Evolutionary conservation across 768 basidiomycete genomes (phyloP).

Genomic region (Coprinellus micaceus): DNA sequence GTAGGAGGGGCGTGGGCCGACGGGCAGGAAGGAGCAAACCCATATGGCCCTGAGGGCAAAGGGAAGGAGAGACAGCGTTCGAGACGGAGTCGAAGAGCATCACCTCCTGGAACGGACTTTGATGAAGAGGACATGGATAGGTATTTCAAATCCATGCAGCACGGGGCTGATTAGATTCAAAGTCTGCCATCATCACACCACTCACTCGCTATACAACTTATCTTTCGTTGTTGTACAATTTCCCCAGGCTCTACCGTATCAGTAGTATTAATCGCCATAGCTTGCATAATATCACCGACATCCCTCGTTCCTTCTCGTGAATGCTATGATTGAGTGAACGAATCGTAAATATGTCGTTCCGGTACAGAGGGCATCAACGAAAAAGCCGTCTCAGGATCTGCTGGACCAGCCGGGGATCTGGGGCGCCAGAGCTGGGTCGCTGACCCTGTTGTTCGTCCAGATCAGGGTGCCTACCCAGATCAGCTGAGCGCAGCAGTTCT

Average conservation of each 20-base stretch:
- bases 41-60: neutral
- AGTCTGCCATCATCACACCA: neutral
- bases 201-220: no score
- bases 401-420: no score
- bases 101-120: conserved; percentile 39
- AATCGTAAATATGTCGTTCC: neutral
- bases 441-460: no score
- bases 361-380: no score
- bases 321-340: neutral
- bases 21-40: neutral
- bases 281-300: neutral
- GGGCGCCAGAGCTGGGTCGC: no score
- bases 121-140: conserved; percentile 71
- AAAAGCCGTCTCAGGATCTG: no score
- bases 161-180: conserved; percentile 6
- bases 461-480: no score
- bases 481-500: no score
- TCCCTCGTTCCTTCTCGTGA: neutral
- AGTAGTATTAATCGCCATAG: neutral
- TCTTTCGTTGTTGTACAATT: neutral
- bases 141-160: conserved; percentile 52
- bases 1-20: neutral
- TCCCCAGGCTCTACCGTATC: neutral
- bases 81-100: conserved; percentile 13
- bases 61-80: neutral